Base-by-base conservation (phyloP, 108 stramenopile species). In the Pelagomonas calceolata region DNA sequence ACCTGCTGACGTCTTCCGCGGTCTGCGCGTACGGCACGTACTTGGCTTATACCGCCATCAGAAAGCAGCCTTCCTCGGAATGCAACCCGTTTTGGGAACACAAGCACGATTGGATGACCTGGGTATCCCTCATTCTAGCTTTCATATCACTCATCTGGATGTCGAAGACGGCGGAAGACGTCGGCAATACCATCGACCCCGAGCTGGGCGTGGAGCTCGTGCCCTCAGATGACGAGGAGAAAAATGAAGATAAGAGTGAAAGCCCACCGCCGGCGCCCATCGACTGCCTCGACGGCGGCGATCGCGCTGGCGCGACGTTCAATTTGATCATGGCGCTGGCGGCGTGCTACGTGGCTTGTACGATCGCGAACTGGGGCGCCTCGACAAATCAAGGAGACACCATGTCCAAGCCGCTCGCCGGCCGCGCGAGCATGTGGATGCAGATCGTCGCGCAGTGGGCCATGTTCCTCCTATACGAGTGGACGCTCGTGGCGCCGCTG, bases 321-420 rank as follows among this genome's bases (percentile, higher is more conserved):
- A 96, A 96, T 71, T 63, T 89, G 32, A 88, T 93, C 43, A 75
- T 97, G 32, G 86, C 83, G 32, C 70, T 88, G 64, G 76, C 92
- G 4, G 83, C 83, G 51, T 90, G 87, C 70, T 95, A 89, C 92
- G 87, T 82, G 78, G 83, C 90, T 35, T 92, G 94, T 92, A 81
- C 87, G 34, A 81, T 97, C 36, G 94, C 96, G 34, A 85, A 85
- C 39, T 97, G 94, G 93, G 94, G 94, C 14, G 77, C 86, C 0
- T 84, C 91, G 39, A 78, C 88, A 66, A 73, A 66, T n/a, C 79
- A 84, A 37, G 89, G 90, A 30, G 85, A 87, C 67, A 86, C 76
- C 31, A 88, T 87, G 44, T 70, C 73, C 67, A 81, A 81, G 7
- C 91, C 91, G 29, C 75, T 85, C 39, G 86, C 87, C 3, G 90